Base-by-base conservation (phyloP, 768 basidiomycete genomes). In the Auricularia heimuer region DNA sequence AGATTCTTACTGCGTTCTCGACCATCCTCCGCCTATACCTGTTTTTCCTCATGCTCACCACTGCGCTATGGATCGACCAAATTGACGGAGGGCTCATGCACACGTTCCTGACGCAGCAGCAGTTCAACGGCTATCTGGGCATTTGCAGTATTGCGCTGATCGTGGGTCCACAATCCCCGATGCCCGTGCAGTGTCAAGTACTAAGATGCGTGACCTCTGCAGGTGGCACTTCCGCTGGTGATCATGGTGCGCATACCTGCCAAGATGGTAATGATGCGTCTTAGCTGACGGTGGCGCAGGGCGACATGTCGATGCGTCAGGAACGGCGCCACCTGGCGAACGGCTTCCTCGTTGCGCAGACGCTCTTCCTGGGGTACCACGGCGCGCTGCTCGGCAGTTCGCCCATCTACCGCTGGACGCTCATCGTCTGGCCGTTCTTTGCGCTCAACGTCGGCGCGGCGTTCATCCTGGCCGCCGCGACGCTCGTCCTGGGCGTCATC, bases 1-100 rank as follows among this genome's bases (percentile, higher is more conserved):
- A 84, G 83, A 71, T 82, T 62, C 75, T 81, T n/a, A 75, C 83
- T 16, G 70, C 80, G 42, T 78, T 85, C 65, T 81, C 77, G 4
- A 82, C 81, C 37, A 75, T 71, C 65, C 68, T 84, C 12, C 82
- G 83, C 39, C 75, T 85, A 3, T 71, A 80, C 1, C 72, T 73
- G 4, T 85, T 85, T 71, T 83, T 85, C 69, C 75, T 76, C 2
- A 54, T 84, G 4, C 77, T 80, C 6, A 77, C 80, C 16, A 75
- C 79, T 2, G 77, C 71, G 1, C 70, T 83, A 65, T 85, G 84
- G 84, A 76, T 82, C 24, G 75, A 78, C 67, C 81, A 82, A 33
- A 29, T 60, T 18, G 56, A 60, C 34, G 56, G 56, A 10, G 56
- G 56, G 11, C 56, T 60, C 8, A 29, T 60, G 56, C 56, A 60